Evolutionary conservation across 1,284 basidiomycete species (phyloP).

Genomic region (Trichosporon asahii): DNA sequence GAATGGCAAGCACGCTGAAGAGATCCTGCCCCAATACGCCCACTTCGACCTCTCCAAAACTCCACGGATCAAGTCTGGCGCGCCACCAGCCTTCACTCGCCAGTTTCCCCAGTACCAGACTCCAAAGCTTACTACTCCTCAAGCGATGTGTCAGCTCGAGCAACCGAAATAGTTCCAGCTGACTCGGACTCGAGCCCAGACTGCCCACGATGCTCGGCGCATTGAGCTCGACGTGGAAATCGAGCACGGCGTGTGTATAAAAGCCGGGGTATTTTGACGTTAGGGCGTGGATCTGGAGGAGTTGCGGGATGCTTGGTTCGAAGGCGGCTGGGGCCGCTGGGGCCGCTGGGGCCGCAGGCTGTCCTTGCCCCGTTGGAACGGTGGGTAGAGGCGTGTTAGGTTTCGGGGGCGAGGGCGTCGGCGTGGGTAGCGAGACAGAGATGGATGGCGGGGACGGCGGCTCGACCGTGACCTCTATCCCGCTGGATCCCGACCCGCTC

Average conservation of each 20-base stretch:
- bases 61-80: slow-evolving; percentile 21
- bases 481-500: neutral
- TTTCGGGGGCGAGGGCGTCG: neutral
- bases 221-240: slow-evolving; percentile 27
- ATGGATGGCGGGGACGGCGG: neutral
- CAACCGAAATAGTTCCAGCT: slow-evolving; percentile 18
- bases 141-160: slow-evolving; percentile 21
- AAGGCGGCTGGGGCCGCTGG: slow-evolving; percentile 13
- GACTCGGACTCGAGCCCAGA: slow-evolving; percentile 11
- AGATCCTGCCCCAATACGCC: slow-evolving; percentile 16
- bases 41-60: slow-evolving; percentile 14
- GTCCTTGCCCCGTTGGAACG: neutral
- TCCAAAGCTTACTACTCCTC: slow-evolving; percentile 17
- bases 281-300: slow-evolving; percentile 22
- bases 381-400: neutral
- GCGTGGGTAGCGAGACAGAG: neutral
- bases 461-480: neutral
- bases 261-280: slow-evolving; percentile 23
- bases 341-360: too few species aligned
- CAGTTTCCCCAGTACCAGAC: slow-evolving; percentile 21
- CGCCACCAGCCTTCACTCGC: slow-evolving; percentile 17
- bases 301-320: slow-evolving; percentile 19
- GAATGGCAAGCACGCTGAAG: slow-evolving; percentile 17
- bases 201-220: slow-evolving; percentile 15
- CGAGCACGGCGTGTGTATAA: slow-evolving; percentile 23